Conservation (phyloP, 2,329 filamentous ascomycete species). For the Exutisphaerella laricina region DNA sequence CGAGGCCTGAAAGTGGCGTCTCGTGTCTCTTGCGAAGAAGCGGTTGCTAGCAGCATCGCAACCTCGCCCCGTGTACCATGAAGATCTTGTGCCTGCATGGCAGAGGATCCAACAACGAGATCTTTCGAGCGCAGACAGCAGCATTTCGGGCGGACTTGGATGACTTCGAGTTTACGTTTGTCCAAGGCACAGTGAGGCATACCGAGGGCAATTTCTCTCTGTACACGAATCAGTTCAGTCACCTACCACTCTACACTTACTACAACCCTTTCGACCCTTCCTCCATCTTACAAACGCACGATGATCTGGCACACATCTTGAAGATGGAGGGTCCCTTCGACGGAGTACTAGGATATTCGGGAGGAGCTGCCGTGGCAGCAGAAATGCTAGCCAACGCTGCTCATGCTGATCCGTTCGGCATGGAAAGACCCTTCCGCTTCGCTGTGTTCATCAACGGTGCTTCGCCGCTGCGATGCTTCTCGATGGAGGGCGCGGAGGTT, state of each 20-base stretch:
- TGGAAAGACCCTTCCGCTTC: slow-evolving; percentile 12
- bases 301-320: slow-evolving; percentile 10
- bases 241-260: slow-evolving; percentile 15
- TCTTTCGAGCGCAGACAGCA: too few species aligned
- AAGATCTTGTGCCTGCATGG: slow-evolving; percentile 14
- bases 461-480: slow-evolving; percentile 11
- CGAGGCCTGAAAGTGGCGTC: too few species aligned
- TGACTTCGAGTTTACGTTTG: slow-evolving; percentile 15
- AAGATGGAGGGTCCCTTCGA: slow-evolving; percentile 14
- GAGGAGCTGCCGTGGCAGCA: slow-evolving; percentile 13
- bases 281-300: slow-evolving; percentile 13
- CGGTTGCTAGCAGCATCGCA: too few species aligned
- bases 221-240: slow-evolving; percentile 12
- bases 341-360: slow-evolving; percentile 8
- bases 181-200: slow-evolving; percentile 12
- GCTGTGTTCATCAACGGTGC: slow-evolving; percentile 16
- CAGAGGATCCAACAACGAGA: slow-evolving; percentile 14
- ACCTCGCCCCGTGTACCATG: too few species aligned
- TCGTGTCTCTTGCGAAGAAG: too few species aligned
- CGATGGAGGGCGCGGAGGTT: slow-evolving; percentile 8
- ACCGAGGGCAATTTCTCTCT: slow-evolving; percentile 15
- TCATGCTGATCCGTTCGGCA: slow-evolving; percentile 9
- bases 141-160: too few species aligned
- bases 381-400: slow-evolving; percentile 9
- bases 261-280: slow-evolving; percentile 16